A percentile compares a stretch with the other conserved stretches of the same genome.
These are phyloP conservation scores for Glebionis coronaria DNA, from an alignment of 129 eudicot species.

Conservation along the genomic window DNA sequence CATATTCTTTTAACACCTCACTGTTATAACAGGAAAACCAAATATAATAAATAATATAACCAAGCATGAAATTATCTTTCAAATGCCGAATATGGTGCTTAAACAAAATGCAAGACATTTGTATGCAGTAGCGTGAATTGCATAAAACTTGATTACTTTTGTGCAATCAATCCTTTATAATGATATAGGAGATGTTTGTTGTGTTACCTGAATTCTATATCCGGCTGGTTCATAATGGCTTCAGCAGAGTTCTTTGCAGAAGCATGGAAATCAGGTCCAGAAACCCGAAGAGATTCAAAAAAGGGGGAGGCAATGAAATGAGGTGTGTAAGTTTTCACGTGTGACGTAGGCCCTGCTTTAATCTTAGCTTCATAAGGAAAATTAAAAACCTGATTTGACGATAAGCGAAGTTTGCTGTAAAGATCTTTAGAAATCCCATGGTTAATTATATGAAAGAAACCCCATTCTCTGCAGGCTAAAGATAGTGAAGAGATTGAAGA, in stretches of 20 bases:
- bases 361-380: constrained; percentile 66
- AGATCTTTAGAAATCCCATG: constrained; percentile 85
- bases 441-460: constrained; percentile 80
- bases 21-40: constrained; percentile 33
- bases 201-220: constrained; percentile 63
- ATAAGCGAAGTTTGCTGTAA: constrained; percentile 36
- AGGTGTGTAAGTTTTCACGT: constrained; percentile 72
- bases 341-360: constrained; percentile 67
- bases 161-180: too few relatives aligned
- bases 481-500: constrained; percentile 49
- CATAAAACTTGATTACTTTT: too few relatives aligned
- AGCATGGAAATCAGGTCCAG: constrained; percentile 65
- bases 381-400: constrained; percentile 53
- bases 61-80: background rate
- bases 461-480: constrained; percentile 83
- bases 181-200: background rate
- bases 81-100: background rate
- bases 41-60: background rate
- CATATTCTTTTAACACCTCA: constrained; percentile 67
- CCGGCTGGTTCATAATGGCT: constrained; percentile 39
- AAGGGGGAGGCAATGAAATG: constrained; percentile 89
- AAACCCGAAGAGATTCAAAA: constrained; percentile 76
- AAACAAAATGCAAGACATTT: background rate
- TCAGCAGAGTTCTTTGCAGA: constrained; percentile 69
- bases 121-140: too few relatives aligned